A percentile compares a stretch with the other conserved stretches of the same genome.
Conservation (phyloP, 345 rosid species). For the Cardamine resedifolia region DNA sequence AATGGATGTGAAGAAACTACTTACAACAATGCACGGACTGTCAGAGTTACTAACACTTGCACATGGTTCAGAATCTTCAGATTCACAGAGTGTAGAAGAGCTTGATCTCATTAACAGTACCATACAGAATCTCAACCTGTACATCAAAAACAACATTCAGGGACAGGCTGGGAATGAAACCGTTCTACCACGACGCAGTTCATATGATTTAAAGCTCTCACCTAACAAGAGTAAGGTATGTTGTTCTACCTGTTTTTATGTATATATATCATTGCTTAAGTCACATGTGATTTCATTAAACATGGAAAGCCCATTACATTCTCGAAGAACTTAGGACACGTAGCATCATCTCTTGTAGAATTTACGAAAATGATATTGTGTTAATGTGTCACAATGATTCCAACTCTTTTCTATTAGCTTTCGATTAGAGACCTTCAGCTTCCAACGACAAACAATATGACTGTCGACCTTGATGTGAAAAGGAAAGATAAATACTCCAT, state of each 20-base stretch:
- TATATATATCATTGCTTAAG: neutral
- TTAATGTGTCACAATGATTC: slow-evolving; percentile 33
- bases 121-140: slow-evolving; percentile 48
- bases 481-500: slow-evolving; percentile 32
- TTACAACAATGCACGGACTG: slow-evolving; percentile 38
- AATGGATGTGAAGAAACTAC: slow-evolving; percentile 36
- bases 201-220: slow-evolving; percentile 34
- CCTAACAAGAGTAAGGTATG: slow-evolving; percentile 48
- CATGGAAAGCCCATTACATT: neutral
- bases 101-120: slow-evolving; percentile 46
- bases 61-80: slow-evolving; percentile 44
- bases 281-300: neutral
- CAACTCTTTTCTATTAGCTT: slow-evolving; percentile 31
- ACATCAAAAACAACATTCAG: slow-evolving; percentile 35
- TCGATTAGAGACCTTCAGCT: slow-evolving; percentile 41
- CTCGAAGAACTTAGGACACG: neutral
- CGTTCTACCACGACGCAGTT: slow-evolving; percentile 15
- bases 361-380: slow-evolving; percentile 18
- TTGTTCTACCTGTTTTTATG: neutral
- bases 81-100: slow-evolving; percentile 41
- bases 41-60: slow-evolving; percentile 46
- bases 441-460: slow-evolving; percentile 27
- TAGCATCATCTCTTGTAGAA: slow-evolving; percentile 3
- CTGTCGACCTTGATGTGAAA: slow-evolving; percentile 38
- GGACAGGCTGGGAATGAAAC: slow-evolving; percentile 33